phyloP scores from a whole-genome alignment of 768 basidiomycete species.

The Termitomyces sp. region DNA sequence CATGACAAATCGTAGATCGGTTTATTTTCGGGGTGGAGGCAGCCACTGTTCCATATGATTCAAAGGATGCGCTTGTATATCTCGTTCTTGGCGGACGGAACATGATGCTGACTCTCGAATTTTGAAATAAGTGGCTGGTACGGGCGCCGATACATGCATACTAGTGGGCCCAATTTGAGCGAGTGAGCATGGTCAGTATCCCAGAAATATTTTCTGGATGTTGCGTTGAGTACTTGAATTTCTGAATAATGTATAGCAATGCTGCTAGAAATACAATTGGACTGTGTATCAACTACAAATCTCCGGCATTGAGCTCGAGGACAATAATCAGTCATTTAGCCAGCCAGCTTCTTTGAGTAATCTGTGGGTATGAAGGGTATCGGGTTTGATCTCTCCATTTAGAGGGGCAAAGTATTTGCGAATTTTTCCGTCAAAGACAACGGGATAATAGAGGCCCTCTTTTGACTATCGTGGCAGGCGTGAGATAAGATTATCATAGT shows the following conservation, averaged over 20 bases:
- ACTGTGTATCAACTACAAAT: not conserved
- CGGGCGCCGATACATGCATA: not conserved
- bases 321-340: conserved; percentile 25
- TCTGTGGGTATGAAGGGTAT: conserved; percentile 40
- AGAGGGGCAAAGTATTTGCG: conserved; percentile 63
- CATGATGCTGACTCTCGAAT: not conserved
- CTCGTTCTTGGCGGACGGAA: not conserved
- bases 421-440: conserved; percentile 43
- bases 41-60: too few relatives aligned
- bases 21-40: not conserved
- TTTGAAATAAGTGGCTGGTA: not conserved
- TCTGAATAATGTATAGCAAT: not conserved
- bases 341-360: conserved; percentile 50
- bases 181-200: not conserved
- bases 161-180: too few relatives aligned
- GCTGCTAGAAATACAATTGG: not conserved
- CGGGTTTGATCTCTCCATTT: conserved; percentile 66
- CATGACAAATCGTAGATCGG: too few relatives aligned
- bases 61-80: too few relatives aligned
- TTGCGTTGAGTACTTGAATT: not conserved
- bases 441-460: conserved; percentile 53
- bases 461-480: conserved; percentile 27
- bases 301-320: not conserved
- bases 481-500: not conserved
- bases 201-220: not conserved